phyloP scores from a whole-genome alignment of 2,329 filamentous ascomycete genomes.

The Microdochium nivale region DNA sequence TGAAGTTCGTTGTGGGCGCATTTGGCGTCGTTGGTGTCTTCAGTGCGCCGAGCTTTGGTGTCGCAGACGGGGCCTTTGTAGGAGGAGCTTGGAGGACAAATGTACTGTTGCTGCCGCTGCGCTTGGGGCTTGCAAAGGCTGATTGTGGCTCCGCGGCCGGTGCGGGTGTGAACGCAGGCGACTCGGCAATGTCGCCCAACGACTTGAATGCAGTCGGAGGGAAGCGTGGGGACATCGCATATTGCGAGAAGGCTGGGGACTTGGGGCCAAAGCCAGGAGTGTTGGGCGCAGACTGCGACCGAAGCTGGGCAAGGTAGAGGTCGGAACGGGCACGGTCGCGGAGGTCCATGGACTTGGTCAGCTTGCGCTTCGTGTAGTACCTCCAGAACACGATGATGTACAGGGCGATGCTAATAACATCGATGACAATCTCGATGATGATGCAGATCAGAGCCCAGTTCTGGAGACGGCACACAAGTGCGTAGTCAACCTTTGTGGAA shows the following conservation, averaged over 20 bases:
- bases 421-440: constrained; percentile 92
- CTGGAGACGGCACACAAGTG: constrained; percentile 85
- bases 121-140: constrained; percentile 33
- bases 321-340: constrained; percentile 91
- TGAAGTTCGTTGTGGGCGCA: constrained; percentile 31
- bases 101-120: constrained; percentile 31
- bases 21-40: constrained; percentile 32
- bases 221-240: constrained; percentile 52
- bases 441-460: constrained; percentile 96
- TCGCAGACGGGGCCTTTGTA: constrained; percentile 66
- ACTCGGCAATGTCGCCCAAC: constrained; percentile 33
- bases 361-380: constrained; percentile 91
- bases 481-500: constrained; percentile 74
- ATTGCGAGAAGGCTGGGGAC: constrained; percentile 46
- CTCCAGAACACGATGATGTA: constrained; percentile 96
- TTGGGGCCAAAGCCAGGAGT: constrained; percentile 80
- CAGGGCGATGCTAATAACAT: constrained; percentile 82
- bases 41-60: constrained; percentile 63
- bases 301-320: constrained; percentile 82
- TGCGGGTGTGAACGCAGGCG: constrained; percentile 42
- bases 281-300: constrained; percentile 84
- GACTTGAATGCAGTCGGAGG: constrained; percentile 48
- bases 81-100: constrained; percentile 88
- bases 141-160: constrained; percentile 56
- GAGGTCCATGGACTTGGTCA: constrained; percentile 93